Evolutionary conservation across 2,329 filamentous ascomycete species (phyloP), one percentile per base, ranked within the genome.

Genomic region (Aspergillus fischeri): DNA sequence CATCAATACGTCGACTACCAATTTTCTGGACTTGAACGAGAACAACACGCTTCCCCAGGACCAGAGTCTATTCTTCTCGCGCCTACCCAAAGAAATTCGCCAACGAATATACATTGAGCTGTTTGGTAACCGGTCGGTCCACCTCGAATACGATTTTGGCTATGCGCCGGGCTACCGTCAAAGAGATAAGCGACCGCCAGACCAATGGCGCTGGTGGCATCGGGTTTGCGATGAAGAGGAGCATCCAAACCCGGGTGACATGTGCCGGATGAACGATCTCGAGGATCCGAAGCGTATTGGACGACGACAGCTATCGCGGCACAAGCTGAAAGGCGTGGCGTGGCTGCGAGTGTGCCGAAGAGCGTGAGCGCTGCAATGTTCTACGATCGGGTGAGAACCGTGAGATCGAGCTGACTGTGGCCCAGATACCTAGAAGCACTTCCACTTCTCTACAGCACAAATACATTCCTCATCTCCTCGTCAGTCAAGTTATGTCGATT

Each of bases 171-270:
- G 52, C 7, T 54, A 45, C 27, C 52, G 52, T 11, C 42, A 17
- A 3, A 14, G 52, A 25, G 52, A 54, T n/a, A 54, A 54, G 45
- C 29, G 32, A 25, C 52, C 52, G n/a, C 52, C 52, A 11, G 52
- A 54, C 48, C 45, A 54, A 49, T 54, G 52, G 52, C 52, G 52
- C 27, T 54, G 52, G 52, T 54, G 52, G 52, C 52, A 54, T 49
- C 52, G 52, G 14, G 52, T 54, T 10, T 54, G 52, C 27, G 52
- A 49, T n/a, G 52, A 49, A 25, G 52, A 42, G 44, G 45, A 54
- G 10, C 25, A 47, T 3, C 25, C 52, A 10, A 48, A 54, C 5
- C 52, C 52, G 8, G 52, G 52, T 24, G 52, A 54, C 38, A 20
- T 54, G 32, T 54, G 52, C 17, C 52, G 52, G 21, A 38, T 21